phyloP scores from a whole-genome alignment of 305 asterid species.

The Fraxinus latifolia region DNA sequence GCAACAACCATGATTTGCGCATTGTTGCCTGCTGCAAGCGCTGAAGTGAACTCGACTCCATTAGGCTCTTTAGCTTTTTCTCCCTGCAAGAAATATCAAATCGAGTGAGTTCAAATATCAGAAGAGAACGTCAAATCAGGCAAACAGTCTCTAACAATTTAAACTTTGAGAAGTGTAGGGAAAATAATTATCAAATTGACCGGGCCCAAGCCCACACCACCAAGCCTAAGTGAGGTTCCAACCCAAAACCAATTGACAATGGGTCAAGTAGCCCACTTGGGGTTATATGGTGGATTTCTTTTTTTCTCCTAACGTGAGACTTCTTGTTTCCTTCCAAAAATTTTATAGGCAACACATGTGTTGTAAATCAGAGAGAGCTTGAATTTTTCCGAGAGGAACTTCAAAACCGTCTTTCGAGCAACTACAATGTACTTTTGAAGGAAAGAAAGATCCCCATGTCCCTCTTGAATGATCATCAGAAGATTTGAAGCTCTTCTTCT shows the following conservation, averaged over 20 bases:
- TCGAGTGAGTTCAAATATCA: background rate
- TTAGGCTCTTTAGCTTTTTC: conserved; percentile 61
- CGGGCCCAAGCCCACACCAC: too few relatives aligned
- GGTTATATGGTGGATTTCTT: too few relatives aligned
- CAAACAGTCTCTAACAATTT: background rate
- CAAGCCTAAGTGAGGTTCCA: too few relatives aligned
- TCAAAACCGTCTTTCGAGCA: conserved; percentile 66
- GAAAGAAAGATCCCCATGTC: conserved; percentile 85
- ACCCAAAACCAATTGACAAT: too few relatives aligned
- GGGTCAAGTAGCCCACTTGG: too few relatives aligned
- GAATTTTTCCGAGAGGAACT: conserved; percentile 85
- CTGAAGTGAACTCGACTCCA: conserved; percentile 79
- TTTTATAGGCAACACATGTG: conserved; percentile 70
- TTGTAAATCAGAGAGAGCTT: conserved; percentile 78
- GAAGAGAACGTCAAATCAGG: background rate
- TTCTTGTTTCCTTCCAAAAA: too few relatives aligned
- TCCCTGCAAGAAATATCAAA: conserved; percentile 39
- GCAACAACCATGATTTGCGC: conserved; percentile 57
- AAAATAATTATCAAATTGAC: too few relatives aligned
- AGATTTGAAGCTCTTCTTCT: conserved; percentile 44
- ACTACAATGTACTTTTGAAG: conserved; percentile 75
- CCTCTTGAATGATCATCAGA: conserved; percentile 76
- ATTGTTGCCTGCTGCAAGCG: conserved; percentile 80
- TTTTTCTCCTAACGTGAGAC: too few relatives aligned
- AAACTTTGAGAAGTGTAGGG: background rate